These are phyloP conservation scores for Leccinum ochraceum DNA, from an alignment of 768 basidiomycete species.

Conservation along the genomic window DNA sequence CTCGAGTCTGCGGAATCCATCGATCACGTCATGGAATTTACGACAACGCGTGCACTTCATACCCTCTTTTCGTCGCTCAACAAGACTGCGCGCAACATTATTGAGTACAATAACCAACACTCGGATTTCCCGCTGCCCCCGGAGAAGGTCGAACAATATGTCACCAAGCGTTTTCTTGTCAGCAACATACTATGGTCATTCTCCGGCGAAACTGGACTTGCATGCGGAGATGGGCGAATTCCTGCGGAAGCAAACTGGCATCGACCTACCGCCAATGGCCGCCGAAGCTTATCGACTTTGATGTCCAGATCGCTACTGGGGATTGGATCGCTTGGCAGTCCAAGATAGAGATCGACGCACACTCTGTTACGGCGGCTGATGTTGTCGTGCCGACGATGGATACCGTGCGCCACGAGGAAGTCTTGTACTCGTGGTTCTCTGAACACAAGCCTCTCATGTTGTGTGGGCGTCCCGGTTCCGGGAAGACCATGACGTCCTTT, in stretches of 20 bases:
- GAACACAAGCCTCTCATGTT: slow-evolving; percentile 98
- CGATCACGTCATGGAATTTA: slow-evolving; percentile 99
- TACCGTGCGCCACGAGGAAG: slow-evolving; percentile 97
- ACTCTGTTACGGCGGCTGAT: slow-evolving; percentile 92
- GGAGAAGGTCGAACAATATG: slow-evolving; percentile 89
- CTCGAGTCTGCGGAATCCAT: slow-evolving; percentile 77
- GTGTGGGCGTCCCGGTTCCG: slow-evolving; percentile 99
- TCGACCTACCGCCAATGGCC: slow-evolving; percentile 80
- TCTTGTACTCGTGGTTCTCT: slow-evolving; percentile 97
- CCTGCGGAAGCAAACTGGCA: slow-evolving; percentile 79
- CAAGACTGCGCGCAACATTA: slow-evolving; percentile 90
- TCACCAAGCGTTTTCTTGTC: slow-evolving; percentile 85
- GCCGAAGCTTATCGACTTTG: slow-evolving; percentile 90
- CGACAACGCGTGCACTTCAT: slow-evolving; percentile 84
- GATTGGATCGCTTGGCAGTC: slow-evolving; percentile 94
- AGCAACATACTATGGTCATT: slow-evolving; percentile 98
- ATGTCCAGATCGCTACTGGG: slow-evolving; percentile 82
- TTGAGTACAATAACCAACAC: slow-evolving; percentile 95
- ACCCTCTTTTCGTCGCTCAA: slow-evolving; percentile 98
- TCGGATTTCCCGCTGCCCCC: slow-evolving; percentile 87
- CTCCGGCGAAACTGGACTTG: slow-evolving; percentile 89
- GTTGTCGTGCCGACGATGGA: slow-evolving; percentile 98
- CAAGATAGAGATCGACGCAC: slow-evolving; percentile 94
- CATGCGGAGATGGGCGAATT: slow-evolving; percentile 90
- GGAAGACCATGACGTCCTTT: slow-evolving; percentile 99